Evolutionary conservation across 495 filamentous ascomycete species (phyloP), one percentile per base, ranked within the genome.

Genomic region (Penicillium waksmanii): DNA sequence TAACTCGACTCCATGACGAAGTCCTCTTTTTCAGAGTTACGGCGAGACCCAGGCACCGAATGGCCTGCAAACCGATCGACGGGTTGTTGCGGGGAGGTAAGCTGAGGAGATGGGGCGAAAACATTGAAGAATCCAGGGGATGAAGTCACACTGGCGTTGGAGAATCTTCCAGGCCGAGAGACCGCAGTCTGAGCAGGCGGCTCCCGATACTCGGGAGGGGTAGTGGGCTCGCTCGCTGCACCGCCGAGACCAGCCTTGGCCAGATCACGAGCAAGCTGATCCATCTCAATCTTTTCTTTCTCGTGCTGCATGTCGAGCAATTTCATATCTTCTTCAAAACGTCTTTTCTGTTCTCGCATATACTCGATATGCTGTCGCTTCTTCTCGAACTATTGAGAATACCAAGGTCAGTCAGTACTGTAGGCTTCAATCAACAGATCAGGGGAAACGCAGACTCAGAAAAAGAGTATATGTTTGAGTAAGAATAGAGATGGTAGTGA

Each of bases 161-260:
- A 95, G 76, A 92, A 94, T 52, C 92, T 85, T 64, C 90, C 90
- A 19, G 89, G 89, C 18, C 91, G 85, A 38, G 89, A 86, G 58
- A 91, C 87, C 46, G 87, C 82, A 63, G 85, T 83, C 50, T 91
- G 84, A 65, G 95, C 87, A 34, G 85, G 84, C 53, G 83, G 81
- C 53, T 96, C 92, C 60, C 85, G 88, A 69, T 92, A 91, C 71
- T 98, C 95, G 18, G 95, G 95, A n/a, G 95, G 95, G 17, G 96
- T 98, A 12, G 95, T 96, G 9, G 94, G 94, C 75, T 98, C 93
- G 53, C 92, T 94, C 72, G 91, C 87, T 56, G 91, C 88, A 36
- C 90, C 90, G 58, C 83, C 73, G n/a, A 82, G 67, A 44, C 78
- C 80, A 76, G 74, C 84, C 76, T 71, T 83, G 73, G 63, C 85